phyloP scores from a whole-genome alignment of 1,139 yeast species.

The Yamadazyma mexicana region DNA sequence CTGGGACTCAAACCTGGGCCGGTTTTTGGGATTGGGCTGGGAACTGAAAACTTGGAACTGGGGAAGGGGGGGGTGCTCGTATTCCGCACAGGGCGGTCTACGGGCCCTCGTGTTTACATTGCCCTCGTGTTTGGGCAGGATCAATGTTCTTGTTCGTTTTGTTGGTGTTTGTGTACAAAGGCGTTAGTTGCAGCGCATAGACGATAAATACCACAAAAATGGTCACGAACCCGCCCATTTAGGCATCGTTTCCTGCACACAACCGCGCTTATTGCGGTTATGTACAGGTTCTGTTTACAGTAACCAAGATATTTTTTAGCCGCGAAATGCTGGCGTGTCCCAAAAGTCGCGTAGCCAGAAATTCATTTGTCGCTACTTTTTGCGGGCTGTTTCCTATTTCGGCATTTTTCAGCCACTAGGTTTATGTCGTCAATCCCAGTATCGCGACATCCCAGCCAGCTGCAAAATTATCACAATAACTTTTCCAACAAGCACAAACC shows the following conservation, averaged over 20 bases:
- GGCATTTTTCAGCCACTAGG: no score
- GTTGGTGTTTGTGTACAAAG: background rate
- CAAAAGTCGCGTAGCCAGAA: background rate
- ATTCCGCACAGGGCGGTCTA: no score
- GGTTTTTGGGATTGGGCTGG: no score
- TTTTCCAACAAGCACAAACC: background rate
- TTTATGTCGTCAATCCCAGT: background rate
- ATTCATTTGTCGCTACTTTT: no score
- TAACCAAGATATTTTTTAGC: background rate
- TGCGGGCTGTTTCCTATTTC: no score
- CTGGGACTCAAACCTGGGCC: no score
- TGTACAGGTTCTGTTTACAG: background rate
- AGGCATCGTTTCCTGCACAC: background rate
- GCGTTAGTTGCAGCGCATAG: background rate
- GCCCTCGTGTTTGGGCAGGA: background rate
- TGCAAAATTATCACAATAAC: background rate
- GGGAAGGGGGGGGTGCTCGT: no score
- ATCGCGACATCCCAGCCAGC: background rate
- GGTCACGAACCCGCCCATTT: slow-evolving; percentile 1
- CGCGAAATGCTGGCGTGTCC: background rate
- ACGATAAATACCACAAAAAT: background rate
- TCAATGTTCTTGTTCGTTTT: background rate
- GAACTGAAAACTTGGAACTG: no score
- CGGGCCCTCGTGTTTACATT: no score
- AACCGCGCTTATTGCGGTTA: background rate